Conservation (phyloP, 2,329 filamentous ascomycete genomes). For the Alternaria alternata region DNA sequence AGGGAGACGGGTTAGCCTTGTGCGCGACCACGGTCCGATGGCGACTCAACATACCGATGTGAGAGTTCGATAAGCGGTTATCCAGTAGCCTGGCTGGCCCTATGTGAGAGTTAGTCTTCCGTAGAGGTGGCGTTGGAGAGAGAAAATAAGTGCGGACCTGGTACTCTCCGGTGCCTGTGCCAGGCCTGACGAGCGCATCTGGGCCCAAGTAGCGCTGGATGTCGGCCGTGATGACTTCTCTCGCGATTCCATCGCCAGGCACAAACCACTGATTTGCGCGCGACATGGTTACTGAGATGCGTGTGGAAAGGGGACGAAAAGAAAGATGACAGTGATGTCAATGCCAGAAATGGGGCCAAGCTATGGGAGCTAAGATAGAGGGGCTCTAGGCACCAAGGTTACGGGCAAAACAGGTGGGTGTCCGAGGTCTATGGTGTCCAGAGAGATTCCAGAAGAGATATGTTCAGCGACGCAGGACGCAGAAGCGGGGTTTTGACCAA, state of each 20-base stretch:
- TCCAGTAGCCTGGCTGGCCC: slow-evolving; percentile 60
- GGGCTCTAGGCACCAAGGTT: slow-evolving; percentile 42
- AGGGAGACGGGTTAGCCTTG: slow-evolving; percentile 25
- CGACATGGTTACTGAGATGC: slow-evolving; percentile 38
- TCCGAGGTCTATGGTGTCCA: slow-evolving; percentile 36
- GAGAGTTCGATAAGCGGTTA: slow-evolving; percentile 60
- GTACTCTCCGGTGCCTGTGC: slow-evolving; percentile 55
- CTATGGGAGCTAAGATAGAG: slow-evolving; percentile 44
- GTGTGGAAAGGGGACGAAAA: slow-evolving; percentile 35
- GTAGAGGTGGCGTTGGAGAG: slow-evolving; percentile 23
- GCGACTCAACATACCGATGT: slow-evolving; percentile 54
- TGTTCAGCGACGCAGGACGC: slow-evolving; percentile 36
- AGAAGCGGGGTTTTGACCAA: slow-evolving; percentile 47
- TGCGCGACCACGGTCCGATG: not conserved
- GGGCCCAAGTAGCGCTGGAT: slow-evolving; percentile 61
- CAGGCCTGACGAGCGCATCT: slow-evolving; percentile 60
- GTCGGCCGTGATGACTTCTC: slow-evolving; percentile 62
- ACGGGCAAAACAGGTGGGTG: slow-evolving; percentile 29
- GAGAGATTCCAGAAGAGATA: slow-evolving; percentile 37
- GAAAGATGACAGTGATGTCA: slow-evolving; percentile 50
- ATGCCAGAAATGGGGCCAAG: slow-evolving; percentile 45
- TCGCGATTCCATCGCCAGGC: slow-evolving; percentile 59
- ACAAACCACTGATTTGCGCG: slow-evolving; percentile 59
- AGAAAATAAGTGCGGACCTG: slow-evolving; percentile 48
- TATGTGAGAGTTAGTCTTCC: slow-evolving; percentile 20